A percentile compares a stretch with the other conserved stretches of the same genome.
These are phyloP conservation scores for Colletotrichum destructivum DNA, from an alignment of 2,329 filamentous ascomycete species.

Conservation along the genomic window DNA sequence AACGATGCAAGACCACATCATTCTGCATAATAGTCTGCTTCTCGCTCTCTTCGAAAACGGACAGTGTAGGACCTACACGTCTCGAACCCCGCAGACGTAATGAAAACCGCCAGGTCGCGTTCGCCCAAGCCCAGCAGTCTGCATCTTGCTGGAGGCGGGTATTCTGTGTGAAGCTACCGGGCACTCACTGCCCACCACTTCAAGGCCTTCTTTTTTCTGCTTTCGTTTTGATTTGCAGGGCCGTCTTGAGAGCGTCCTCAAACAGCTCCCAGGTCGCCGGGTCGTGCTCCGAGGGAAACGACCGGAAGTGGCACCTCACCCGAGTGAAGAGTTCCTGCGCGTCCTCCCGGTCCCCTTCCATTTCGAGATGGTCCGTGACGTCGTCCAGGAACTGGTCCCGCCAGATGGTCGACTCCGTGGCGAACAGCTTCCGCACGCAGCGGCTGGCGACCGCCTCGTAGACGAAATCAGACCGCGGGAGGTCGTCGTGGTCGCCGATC, in stretches of 20 bases:
- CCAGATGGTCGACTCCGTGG: conserved; percentile 7
- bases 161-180: no score
- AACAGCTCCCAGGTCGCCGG: not conserved
- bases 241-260: not conserved
- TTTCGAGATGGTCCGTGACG: not conserved
- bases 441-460: conserved; percentile 19
- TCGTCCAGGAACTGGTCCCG: conserved; percentile 8
- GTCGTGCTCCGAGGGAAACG: not conserved
- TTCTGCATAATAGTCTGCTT: no score
- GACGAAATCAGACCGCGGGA: conserved; percentile 8
- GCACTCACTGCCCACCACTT: not conserved
- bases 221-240: not conserved
- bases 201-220: not conserved
- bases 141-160: no score
- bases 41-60: no score
- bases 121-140: no score
- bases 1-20: no score
- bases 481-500: not conserved
- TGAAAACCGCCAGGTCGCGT: no score
- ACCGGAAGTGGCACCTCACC: not conserved
- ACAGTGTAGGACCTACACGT: no score
- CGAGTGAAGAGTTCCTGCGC: not conserved
- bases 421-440: not conserved
- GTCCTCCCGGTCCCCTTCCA: not conserved
- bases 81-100: no score